Conservation (phyloP, 1,284 basidiomycete species). For the Leccinum pallidistipes region DNA sequence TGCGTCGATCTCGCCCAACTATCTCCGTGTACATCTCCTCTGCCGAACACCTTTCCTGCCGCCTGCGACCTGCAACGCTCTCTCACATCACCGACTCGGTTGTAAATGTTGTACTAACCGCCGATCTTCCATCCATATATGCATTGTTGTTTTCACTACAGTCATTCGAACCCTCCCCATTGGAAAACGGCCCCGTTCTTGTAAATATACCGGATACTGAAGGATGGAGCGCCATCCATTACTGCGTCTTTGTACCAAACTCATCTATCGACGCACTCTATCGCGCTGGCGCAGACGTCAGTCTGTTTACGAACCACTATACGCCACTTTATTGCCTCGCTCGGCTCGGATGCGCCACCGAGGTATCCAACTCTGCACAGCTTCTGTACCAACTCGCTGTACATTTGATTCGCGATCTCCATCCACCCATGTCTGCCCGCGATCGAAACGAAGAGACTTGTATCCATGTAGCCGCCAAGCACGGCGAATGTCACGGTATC, state of each 20-base stretch:
- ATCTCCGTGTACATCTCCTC: constrained; percentile 27
- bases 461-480: constrained; percentile 91
- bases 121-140: constrained; percentile 51
- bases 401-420: constrained; percentile 66
- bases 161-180: constrained; percentile 42
- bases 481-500: constrained; percentile 61
- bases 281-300: constrained; percentile 69
- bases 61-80: constrained; percentile 33
- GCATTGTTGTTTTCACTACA: constrained; percentile 54
- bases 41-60: constrained; percentile 13
- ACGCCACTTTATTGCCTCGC: constrained; percentile 73
- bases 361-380: constrained; percentile 38
- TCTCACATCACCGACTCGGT: constrained; percentile 46
- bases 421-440: constrained; percentile 60
- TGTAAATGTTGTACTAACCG: constrained; percentile 49
- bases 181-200: constrained; percentile 46
- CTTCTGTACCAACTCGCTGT: constrained; percentile 56
- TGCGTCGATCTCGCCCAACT: constrained; percentile 21
- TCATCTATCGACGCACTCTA: constrained; percentile 71
- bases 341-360: constrained; percentile 43
- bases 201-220: constrained; percentile 62
- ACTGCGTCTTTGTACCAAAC: constrained; percentile 55
- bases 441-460: constrained; percentile 90
- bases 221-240: constrained; percentile 71
- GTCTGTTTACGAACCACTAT: constrained; percentile 65